Evolutionary conservation across 2,329 filamentous ascomycete species (phyloP), one percentile per base, ranked within the genome.

Genomic region (Raffaelea albimanens): DNA sequence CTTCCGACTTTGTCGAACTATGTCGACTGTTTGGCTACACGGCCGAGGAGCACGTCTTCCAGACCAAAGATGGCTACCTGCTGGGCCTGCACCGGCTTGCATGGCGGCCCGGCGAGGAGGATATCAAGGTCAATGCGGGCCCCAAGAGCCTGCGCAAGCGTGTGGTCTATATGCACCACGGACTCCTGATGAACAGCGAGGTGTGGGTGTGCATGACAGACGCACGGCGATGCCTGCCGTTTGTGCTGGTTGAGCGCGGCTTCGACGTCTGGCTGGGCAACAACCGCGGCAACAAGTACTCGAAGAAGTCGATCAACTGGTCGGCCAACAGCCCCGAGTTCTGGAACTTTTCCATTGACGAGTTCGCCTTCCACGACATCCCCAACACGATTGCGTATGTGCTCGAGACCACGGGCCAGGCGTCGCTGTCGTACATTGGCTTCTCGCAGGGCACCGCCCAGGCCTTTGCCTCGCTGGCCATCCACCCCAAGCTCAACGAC

Each of bases 261-360:
- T 98, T 94, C 58, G 93, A 98, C 69, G 91, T 97, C 54, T 98
- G 93, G 87, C 74, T 98, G 52, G 93, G 93, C 44, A 98, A 98
- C 65, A 98, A 98, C 60, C 83, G 93, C 33, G 93, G 93, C 44
- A 98, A 98, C 75, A 98, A 98, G 63, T 98, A 98, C 68, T 95
- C 89, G 41, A 98, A 97, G 66, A 98, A 98, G 67, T 90, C 83
- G 2, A 79, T 90, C 45, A 76, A 83, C 50, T 72, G 73, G 53
- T 83, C 87, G 1, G 90, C 93, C 0, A 83, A 80, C 1, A 83
- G 85, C 2, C 69, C 75, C 34, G 73, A 79, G 14, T 98, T 98
- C 64, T 98, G 93, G 93, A 84, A 96, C 63, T 98, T 98, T 62
- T 95, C 88, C 45, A 97, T 98, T 61, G 93, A 98, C 62, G 87